A percentile compares a stretch with the other conserved stretches of the same genome.
Evolutionary conservation across 2,329 filamentous ascomycete genomes (phyloP).

Genomic region (Emericellopsis atlantica): DNA sequence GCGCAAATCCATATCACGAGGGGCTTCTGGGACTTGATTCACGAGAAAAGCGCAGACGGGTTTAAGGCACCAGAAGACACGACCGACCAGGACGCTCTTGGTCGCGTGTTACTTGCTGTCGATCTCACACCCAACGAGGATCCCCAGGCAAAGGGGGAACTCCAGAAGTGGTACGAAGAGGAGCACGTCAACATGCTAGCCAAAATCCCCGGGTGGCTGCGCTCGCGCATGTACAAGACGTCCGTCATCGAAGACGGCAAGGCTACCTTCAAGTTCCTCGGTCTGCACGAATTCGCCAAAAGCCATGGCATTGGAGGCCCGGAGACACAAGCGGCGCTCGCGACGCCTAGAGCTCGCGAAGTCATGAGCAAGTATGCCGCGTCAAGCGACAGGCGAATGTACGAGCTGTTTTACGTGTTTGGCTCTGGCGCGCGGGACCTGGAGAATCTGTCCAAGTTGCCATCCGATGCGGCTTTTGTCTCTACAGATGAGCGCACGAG

Average conservation of each 20-base stretch:
- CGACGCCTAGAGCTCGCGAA: conserved; percentile 48
- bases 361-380: conserved; percentile 47
- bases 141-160: conserved; percentile 36
- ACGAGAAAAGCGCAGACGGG: conserved; percentile 37
- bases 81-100: conserved; percentile 45
- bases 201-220: conserved; percentile 67
- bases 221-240: conserved; percentile 58
- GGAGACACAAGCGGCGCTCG: conserved; percentile 49
- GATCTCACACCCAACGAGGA: conserved; percentile 39
- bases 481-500: conserved; percentile 41
- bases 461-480: conserved; percentile 34
- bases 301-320: conserved; percentile 53
- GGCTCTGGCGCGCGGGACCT: conserved; percentile 62
- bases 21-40: conserved; percentile 56
- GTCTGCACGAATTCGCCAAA: conserved; percentile 60
- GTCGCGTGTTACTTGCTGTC: conserved; percentile 49
- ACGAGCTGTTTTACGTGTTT: conserved; percentile 69
- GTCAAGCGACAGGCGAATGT: conserved; percentile 44
- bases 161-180: conserved; percentile 58
- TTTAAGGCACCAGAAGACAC: conserved; percentile 50
- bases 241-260: conserved; percentile 44
- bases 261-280: conserved; percentile 40
- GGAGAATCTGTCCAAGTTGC: conserved; percentile 35
- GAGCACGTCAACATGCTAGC: conserved; percentile 63
- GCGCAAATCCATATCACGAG: conserved; percentile 52